Conservation (phyloP, 768 basidiomycete species). For the Gautieria morchelliformis region DNA sequence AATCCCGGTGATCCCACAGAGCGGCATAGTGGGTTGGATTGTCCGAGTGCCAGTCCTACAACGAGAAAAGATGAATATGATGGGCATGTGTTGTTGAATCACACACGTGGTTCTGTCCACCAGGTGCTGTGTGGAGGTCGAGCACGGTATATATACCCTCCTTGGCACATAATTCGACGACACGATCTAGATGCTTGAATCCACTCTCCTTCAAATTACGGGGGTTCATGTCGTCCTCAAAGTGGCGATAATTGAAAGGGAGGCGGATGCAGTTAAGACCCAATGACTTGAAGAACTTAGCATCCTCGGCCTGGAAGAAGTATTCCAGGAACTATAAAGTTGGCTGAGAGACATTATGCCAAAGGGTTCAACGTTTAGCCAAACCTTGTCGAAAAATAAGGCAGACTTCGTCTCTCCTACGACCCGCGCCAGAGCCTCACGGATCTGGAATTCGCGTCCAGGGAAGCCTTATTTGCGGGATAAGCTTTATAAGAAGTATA, state of each 20-base stretch:
- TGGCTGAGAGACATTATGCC: neutral
- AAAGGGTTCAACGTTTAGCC: constrained; percentile 1
- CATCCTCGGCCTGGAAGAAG: constrained; percentile 75
- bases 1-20: constrained; percentile 78
- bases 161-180: constrained; percentile 62
- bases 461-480: constrained; percentile 41
- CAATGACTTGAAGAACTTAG: constrained; percentile 68
- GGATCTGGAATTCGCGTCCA: constrained; percentile 73
- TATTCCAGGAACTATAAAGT: constrained; percentile 63
- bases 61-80: neutral
- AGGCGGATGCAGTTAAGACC: constrained; percentile 75
- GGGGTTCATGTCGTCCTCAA: constrained; percentile 79
- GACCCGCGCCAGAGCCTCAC: constrained; percentile 51
- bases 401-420: constrained; percentile 61
- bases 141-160: constrained; percentile 56
- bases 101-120: constrained; percentile 45
- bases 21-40: constrained; percentile 11
- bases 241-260: constrained; percentile 66
- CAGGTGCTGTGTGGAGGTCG: constrained; percentile 71
- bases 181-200: constrained; percentile 78
- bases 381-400: constrained; percentile 78
- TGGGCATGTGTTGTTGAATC: no score
- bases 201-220: constrained; percentile 63
- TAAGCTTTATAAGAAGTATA: neutral
- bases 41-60: constrained; percentile 12